Conservation (phyloP, 257 asterid species). For the Sherardia arvensis region DNA sequence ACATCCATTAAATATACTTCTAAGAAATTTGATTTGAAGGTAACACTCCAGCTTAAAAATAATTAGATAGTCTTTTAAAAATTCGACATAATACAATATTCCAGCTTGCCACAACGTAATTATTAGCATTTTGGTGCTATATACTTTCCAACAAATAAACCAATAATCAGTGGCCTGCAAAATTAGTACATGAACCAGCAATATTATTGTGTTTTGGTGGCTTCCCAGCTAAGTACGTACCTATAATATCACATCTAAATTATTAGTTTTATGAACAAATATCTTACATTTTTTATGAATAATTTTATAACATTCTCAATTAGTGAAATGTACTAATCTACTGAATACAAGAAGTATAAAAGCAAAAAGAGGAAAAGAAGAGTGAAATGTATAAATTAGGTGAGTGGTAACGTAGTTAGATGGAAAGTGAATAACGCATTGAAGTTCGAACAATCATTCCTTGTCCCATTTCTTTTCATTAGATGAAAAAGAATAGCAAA, state of each 20-base stretch:
- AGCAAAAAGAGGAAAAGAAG: too few relatives aligned
- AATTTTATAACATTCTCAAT: too few relatives aligned
- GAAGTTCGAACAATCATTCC: background rate
- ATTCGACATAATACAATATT: too few relatives aligned
- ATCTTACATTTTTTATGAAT: too few relatives aligned
- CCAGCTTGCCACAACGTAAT: background rate
- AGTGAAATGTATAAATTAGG: background rate
- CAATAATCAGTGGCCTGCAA: background rate
- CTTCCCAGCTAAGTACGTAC: too few relatives aligned
- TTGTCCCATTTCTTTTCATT: background rate
- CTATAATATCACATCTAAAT: too few relatives aligned
- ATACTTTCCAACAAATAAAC: background rate
- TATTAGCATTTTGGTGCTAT: background rate
- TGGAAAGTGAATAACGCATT: background rate
- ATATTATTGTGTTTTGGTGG: background rate
- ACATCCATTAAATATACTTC: too few relatives aligned
- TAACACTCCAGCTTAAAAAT: too few relatives aligned
- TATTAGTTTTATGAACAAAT: too few relatives aligned
- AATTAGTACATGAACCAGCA: background rate
- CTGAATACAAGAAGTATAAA: too few relatives aligned
- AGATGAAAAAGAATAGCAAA: background rate
- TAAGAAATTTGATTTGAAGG: too few relatives aligned
- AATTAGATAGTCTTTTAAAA: too few relatives aligned
- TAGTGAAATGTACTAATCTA: background rate
- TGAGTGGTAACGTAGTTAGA: background rate